phyloP scores from a whole-genome alignment of 495 filamentous ascomycete species.

The Podospora bellae-mahoneyi region DNA sequence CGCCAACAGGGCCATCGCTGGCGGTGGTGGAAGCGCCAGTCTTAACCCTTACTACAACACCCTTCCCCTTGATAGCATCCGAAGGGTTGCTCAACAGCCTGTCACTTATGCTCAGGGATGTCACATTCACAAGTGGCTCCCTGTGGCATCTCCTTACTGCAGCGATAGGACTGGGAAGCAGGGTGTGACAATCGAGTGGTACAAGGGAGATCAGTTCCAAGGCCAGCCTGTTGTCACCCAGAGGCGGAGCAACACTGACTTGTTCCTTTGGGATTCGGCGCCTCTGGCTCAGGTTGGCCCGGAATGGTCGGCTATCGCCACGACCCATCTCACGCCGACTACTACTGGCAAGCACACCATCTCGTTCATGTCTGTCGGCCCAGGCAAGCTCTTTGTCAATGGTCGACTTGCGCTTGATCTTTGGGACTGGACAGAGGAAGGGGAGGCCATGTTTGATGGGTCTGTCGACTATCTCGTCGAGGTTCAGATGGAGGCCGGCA shows the following conservation, averaged over 20 bases:
- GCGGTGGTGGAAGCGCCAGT: constrained; percentile 77
- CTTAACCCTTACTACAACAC: constrained; percentile 76
- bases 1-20: constrained; percentile 69
- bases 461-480: constrained; percentile 54
- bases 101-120: constrained; percentile 54
- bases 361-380: constrained; percentile 72
- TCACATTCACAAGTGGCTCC: constrained; percentile 64
- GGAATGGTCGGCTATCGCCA: constrained; percentile 59
- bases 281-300: constrained; percentile 55
- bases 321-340: constrained; percentile 51
- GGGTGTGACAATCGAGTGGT: constrained; percentile 62
- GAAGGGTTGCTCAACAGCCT: constrained; percentile 41
- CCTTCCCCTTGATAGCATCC: constrained; percentile 55
- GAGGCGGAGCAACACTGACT: constrained; percentile 56
- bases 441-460: constrained; percentile 60
- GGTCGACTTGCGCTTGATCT: constrained; percentile 69
- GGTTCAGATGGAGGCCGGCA: constrained; percentile 49
- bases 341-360: constrained; percentile 65
- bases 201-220: constrained; percentile 58
- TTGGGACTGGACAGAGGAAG: constrained; percentile 66
- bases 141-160: constrained; percentile 57
- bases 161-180: constrained; percentile 52
- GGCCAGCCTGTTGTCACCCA: constrained; percentile 54
- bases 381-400: constrained; percentile 66
- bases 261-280: constrained; percentile 67